phyloP scores from a whole-genome alignment of 2,329 filamentous ascomycete species.

The Fusarium udum region DNA sequence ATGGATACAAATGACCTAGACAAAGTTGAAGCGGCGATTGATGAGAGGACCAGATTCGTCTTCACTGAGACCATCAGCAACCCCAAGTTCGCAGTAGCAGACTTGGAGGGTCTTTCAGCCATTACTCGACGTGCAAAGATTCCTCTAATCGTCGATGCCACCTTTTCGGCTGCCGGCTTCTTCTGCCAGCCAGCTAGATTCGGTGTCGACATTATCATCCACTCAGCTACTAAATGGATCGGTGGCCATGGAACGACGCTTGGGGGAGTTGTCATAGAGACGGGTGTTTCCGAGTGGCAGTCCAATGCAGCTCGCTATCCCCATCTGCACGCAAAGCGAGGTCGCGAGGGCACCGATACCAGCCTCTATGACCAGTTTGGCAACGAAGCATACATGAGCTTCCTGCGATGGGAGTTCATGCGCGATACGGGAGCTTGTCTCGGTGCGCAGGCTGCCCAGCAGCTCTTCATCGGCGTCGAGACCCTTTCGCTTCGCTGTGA shows the following conservation, averaged over 20 bases:
- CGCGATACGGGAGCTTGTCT: neutral
- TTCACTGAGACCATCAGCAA: conserved; percentile 13
- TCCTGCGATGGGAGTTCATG: neutral
- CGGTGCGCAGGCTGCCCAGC: neutral
- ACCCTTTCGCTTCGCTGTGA: neutral
- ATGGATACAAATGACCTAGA: neutral
- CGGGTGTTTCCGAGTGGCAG: conserved; percentile 93
- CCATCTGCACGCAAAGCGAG: neutral
- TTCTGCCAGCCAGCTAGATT: neutral
- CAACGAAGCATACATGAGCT: neutral
- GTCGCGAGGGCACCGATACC: neutral
- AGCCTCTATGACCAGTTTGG: neutral
- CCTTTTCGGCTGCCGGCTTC: neutral
- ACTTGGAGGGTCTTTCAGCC: neutral
- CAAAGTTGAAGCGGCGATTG: neutral
- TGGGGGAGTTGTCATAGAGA: conserved; percentile 84
- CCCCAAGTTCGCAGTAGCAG: neutral
- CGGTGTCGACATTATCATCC: conserved; percentile 85
- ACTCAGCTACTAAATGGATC: conserved; percentile 97
- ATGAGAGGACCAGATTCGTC: neutral
- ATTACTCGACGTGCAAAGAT: neutral
- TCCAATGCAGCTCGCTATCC: conserved; percentile 48
- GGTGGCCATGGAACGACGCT: conserved; percentile 95
- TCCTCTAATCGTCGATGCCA: conserved; percentile 3
- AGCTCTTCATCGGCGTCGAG: conserved; percentile 1